Evolutionary conservation across 139 green algal species (phyloP).

Genomic region (Auxenochlorella pyrenoidosa): DNA sequence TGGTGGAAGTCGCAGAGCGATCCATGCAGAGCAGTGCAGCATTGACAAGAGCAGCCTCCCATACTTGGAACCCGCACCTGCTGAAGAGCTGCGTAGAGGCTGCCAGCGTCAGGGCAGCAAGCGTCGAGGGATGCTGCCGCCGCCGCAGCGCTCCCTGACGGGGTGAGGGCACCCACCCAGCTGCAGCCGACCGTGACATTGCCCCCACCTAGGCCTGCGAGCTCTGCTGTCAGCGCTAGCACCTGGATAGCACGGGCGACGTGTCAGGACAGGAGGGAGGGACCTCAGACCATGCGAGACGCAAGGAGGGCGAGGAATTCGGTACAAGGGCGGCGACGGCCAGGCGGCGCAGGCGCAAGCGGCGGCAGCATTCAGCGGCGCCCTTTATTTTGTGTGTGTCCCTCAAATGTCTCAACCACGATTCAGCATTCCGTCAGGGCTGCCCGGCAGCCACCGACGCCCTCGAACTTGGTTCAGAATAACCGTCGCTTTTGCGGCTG

Average conservation of each 20-base stretch:
- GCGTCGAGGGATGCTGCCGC: neutral
- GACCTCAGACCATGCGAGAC: no score
- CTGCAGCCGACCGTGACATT: neutral
- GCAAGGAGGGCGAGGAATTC: no score
- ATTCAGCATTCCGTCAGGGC: no score
- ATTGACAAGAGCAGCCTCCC: neutral
- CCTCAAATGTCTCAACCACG: no score
- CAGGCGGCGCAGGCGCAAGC: no score
- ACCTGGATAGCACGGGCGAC: neutral
- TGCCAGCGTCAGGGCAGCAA: neutral
- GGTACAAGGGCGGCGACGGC: no score
- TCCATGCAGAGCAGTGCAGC: neutral
- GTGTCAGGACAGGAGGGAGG: neutral
- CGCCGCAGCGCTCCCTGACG: neutral
- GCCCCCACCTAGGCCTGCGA: conserved; percentile 5
- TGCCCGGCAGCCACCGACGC: no score
- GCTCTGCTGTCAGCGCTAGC: conserved; percentile 7
- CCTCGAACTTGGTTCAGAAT: no score
- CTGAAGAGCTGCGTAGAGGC: neutral
- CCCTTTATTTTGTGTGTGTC: no score
- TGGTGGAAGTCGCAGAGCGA: neutral
- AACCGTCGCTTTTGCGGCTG: no score
- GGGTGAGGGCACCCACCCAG: neutral
- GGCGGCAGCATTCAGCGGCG: no score
- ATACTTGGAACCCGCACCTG: neutral